Evolutionary conservation across 179 eudicot genomes (phyloP).

Genomic region (Gypsophila paniculata): DNA sequence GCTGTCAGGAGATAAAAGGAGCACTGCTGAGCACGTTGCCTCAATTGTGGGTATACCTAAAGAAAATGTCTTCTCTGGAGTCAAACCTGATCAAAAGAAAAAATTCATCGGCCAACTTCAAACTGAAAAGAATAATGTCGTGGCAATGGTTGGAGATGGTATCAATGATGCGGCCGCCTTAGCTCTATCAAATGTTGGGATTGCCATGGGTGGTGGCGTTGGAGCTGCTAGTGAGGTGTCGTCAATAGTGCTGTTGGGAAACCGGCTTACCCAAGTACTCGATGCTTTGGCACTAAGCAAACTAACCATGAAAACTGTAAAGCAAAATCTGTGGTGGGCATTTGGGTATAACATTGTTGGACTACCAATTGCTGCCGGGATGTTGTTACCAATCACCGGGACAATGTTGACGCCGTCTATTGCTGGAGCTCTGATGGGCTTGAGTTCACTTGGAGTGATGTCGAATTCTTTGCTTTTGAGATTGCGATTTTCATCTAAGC

Average conservation of each 20-base stretch:
- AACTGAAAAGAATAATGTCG: constrained; percentile 56
- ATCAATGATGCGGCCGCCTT: constrained; percentile 97
- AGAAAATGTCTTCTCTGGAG: constrained; percentile 70
- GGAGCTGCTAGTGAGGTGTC: constrained; percentile 99
- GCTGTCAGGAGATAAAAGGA: constrained; percentile 87
- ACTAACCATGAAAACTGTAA: constrained; percentile 87
- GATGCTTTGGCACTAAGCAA: constrained; percentile 94
- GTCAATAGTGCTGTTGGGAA: constrained; percentile 85
- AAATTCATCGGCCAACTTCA: constrained; percentile 64
- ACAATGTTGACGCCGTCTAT: constrained; percentile 88
- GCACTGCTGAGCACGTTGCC: constrained; percentile 87
- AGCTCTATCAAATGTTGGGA: constrained; percentile 82
- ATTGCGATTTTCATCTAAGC: constrained; percentile 46
- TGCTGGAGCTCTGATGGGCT: constrained; percentile 97
- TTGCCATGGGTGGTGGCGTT: constrained; percentile 88
- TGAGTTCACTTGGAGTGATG: constrained; percentile 69
- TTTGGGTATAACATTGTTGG: constrained; percentile 92
- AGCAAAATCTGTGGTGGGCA: constrained; percentile 99
- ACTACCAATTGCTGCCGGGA: constrained; percentile 89
- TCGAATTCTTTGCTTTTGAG: constrained; percentile 85
- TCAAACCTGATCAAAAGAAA: constrained; percentile 83
- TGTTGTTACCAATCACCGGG: constrained; percentile 77
- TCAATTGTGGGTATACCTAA: constrained; percentile 85
- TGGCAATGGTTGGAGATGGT: constrained; percentile 99
- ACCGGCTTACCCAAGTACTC: constrained; percentile 81